These are phyloP conservation scores for Mallotus repandus DNA, from an alignment of 441 rosid species.

Conservation along the genomic window DNA sequence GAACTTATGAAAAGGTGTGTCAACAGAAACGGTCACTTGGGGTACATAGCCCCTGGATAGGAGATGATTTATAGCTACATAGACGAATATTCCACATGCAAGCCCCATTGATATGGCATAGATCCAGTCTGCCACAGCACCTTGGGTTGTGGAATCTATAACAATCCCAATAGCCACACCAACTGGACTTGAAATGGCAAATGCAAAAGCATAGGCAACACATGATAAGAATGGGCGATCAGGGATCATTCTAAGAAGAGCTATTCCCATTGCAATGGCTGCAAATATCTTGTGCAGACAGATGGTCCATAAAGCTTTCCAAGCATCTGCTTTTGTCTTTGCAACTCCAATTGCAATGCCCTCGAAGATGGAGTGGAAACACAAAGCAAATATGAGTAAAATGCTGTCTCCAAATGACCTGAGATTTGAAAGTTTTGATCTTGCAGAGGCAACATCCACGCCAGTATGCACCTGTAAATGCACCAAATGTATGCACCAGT, in stretches of 20 bases:
- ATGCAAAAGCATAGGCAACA: conserved; percentile 60
- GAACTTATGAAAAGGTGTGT: conserved; percentile 50
- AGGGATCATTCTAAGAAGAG: conserved; percentile 79
- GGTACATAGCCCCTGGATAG: conserved; percentile 67
- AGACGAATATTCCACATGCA: conserved; percentile 80
- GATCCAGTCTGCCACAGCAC: conserved; percentile 67
- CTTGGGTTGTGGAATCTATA: conserved; percentile 76
- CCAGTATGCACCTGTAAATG: conserved; percentile 17
- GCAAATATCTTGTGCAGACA: conserved; percentile 80
- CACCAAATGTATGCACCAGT: too few species aligned
- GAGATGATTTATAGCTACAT: conserved; percentile 75
- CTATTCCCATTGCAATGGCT: conserved; percentile 85
- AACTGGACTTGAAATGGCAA: conserved; percentile 73
- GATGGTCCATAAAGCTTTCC: conserved; percentile 87
- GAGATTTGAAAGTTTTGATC: conserved; percentile 20
- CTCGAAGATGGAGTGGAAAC: conserved; percentile 86
- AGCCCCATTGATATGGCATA: conserved; percentile 78
- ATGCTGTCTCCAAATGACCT: conserved; percentile 69
- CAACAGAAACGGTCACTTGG: conserved; percentile 29
- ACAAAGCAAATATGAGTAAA: conserved; percentile 63
- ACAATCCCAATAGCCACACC: conserved; percentile 78
- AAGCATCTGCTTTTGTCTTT: conserved; percentile 56
- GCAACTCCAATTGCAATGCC: conserved; percentile 87
- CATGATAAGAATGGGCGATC: conserved; percentile 65
- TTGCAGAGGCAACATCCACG: conserved; percentile 4